Base-by-base conservation (phyloP, 2,329 filamentous ascomycete genomes). In the Clarireedia hainanense region DNA sequence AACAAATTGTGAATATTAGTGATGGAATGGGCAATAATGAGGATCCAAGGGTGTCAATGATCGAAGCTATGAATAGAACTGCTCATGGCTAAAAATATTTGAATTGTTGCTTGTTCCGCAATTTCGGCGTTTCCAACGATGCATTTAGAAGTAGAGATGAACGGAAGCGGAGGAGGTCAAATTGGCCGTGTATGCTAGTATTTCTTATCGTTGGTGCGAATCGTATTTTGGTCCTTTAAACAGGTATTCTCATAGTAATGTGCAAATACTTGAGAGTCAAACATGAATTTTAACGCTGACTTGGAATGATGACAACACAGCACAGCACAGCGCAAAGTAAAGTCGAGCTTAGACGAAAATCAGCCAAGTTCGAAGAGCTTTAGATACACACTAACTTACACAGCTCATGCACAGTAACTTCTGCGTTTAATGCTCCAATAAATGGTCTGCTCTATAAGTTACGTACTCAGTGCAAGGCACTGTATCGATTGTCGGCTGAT, bases 161-260 rank as follows among this genome's bases (percentile, higher is more conserved):
- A 60, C 57, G 63, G 58, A 45, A 59, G 59, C 51, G 60, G 57
- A 62, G 58, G 61, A 59, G 65, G 63, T 61, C 61, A 57, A 55
- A 59, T 52, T 59, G 62, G 56, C 63, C 62, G 63, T 68, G 66
- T 67, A 68, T 65, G 65, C 60, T 69, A 68, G 63, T 64, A 63
- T 63, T 65, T 64, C 60, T 61, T 55, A 61, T 63, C 64, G 55
- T 60, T 63, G 60, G 60, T 60, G 65, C 60, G 47, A 62, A 63
- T 63, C 58, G 55, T 61, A 61, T 59, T 57, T 51, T 57, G 50
- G 57, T 40, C 37, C 37, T 60, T 57, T 57, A 9, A 50, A 53
- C 43, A 45, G 26, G 17, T n/a, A 15, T 30, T 42, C n/a, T 37
- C 5, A 17, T 20, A 24, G 7, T 42, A 42, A 42, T 14, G 20